Evolutionary conservation across 192 early-diverging fungal genomes (phyloP), one percentile per base, ranked within the genome.

Genomic region (Gonapodya prolifera): DNA sequence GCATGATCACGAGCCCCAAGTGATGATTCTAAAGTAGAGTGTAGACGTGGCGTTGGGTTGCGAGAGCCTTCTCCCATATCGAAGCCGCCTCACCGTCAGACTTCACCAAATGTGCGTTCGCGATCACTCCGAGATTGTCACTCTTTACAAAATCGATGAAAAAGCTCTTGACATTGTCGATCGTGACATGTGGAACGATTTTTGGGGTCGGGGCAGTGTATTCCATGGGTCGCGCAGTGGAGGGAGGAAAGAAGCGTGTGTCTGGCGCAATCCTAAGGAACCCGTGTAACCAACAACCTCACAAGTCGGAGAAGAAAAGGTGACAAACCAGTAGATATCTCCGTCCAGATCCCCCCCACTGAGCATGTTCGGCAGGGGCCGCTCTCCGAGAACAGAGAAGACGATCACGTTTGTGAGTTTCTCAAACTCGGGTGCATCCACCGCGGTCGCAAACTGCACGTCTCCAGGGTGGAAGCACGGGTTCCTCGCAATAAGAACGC

Each of bases 341-440:
- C 93, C 93, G 78, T 94, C 93, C 2, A 94, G 80, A 83, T 94
- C 93, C 13, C 93, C 93, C 35, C 93, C 93, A 76, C 86, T 86
- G 76, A 92, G 91, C 88, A 89, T 90, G 69, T 89, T 91, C 1
- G 92, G 90, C 36, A 93, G 82, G 75, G 89, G 89, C 1, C 93
- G 85, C 2, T 84, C 76, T 0, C 93, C 93, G 30, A 84, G 79
- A 33, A 87, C 82, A 29, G 90, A 86, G 78, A 94, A 94, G 0
- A 93, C 93, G 1, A 94, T 81, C 0, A 94, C 93, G 78, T 94
- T 89, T 1, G 77, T 75, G 0, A 91, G 77, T 78, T 90, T 79
- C 32, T 35, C 77, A 29, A 91, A 74, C 0, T 76, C 76, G 1
- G 78, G 83, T 34, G 83, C 80, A n/a, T 89, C 78, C 1, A 89